phyloP scores from a whole-genome alignment of 2,329 filamentous ascomycete genomes.

The Ampelomyces quisqualis region DNA sequence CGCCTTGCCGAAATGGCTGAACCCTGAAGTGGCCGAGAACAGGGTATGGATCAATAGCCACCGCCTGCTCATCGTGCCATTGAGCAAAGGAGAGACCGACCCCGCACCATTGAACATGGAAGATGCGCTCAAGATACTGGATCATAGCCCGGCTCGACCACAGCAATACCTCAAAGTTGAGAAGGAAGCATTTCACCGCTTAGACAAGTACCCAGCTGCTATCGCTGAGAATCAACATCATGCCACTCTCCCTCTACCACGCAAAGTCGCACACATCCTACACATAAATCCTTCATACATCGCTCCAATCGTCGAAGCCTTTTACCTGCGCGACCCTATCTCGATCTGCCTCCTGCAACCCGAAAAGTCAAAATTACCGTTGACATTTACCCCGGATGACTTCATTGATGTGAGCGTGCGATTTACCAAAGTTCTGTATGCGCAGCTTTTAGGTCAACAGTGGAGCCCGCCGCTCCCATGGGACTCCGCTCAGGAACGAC shows the following conservation, averaged over 20 bases:
- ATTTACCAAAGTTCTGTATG: constrained; percentile 88
- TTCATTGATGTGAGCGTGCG: constrained; percentile 75
- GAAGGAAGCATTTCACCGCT: constrained; percentile 84
- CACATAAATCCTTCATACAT: constrained; percentile 74
- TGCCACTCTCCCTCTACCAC: constrained; percentile 70
- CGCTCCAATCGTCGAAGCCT: constrained; percentile 81
- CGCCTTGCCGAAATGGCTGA: constrained; percentile 84
- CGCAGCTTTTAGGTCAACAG: constrained; percentile 83
- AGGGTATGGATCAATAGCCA: constrained; percentile 85
- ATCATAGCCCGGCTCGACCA: constrained; percentile 57
- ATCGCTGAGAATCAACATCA: constrained; percentile 76
- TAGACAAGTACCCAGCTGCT: constrained; percentile 78
- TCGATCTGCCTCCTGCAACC: constrained; percentile 66
- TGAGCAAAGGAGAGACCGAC: constrained; percentile 36
- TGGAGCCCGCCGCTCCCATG: constrained; percentile 67
- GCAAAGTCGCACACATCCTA: constrained; percentile 77
- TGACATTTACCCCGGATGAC: constrained; percentile 73
- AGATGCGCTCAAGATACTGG: constrained; percentile 65
- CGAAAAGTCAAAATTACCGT: constrained; percentile 50
- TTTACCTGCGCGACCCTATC: constrained; percentile 85
- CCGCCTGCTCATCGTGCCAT: constrained; percentile 71
- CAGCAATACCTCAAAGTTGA: constrained; percentile 75
- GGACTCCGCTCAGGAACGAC: constrained; percentile 45
- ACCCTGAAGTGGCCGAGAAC: constrained; percentile 83
- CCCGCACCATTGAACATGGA: constrained; percentile 56